phyloP scores from a whole-genome alignment of 1,284 basidiomycete species.

The Malassezia sympodialis region DNA sequence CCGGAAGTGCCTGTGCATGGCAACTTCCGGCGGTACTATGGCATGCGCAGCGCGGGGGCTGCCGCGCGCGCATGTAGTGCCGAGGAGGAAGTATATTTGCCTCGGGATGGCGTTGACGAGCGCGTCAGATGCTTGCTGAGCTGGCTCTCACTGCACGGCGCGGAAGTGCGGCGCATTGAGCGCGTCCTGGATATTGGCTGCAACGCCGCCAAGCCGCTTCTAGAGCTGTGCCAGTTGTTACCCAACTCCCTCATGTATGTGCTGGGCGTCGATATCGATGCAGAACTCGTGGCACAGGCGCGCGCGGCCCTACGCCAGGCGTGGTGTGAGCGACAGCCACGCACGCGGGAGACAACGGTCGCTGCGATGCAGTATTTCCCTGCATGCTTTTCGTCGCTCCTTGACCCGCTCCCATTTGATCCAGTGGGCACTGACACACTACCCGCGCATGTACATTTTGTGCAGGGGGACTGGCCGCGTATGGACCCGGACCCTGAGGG shows the following conservation, averaged over 20 bases:
- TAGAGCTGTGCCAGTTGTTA: constrained; percentile 13
- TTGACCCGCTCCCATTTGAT: constrained; percentile 2
- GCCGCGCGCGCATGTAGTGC: not conserved
- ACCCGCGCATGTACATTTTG: constrained; percentile 1
- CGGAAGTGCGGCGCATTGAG: not conserved
- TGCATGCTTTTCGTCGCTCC: not conserved
- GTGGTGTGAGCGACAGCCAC: constrained; percentile 12
- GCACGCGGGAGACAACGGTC: not conserved
- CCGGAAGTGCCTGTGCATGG: constrained; percentile 9
- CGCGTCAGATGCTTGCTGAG: constrained; percentile 1
- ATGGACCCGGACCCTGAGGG: not conserved
- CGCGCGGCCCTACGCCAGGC: constrained; percentile 8
- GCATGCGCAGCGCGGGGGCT: constrained; percentile 14
- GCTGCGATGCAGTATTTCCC: constrained; percentile 12
- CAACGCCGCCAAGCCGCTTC: constrained; percentile 18
- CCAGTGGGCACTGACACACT: not conserved
- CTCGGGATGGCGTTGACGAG: constrained; percentile 3
- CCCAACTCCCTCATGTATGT: constrained; percentile 3
- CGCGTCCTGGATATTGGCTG: constrained; percentile 16
- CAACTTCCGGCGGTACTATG: constrained; percentile 17
- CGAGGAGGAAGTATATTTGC: not conserved
- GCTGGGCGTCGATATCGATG: constrained; percentile 16
- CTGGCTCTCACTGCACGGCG: not conserved
- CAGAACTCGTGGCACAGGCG: constrained; percentile 3
- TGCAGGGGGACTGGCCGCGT: constrained; percentile 6